Percentiles rank a stretch among this genome's conserved stretches.
These are phyloP conservation scores for Yarrowia sp. DNA, from an alignment of 805 yeast species.

Conservation along the genomic window DNA sequence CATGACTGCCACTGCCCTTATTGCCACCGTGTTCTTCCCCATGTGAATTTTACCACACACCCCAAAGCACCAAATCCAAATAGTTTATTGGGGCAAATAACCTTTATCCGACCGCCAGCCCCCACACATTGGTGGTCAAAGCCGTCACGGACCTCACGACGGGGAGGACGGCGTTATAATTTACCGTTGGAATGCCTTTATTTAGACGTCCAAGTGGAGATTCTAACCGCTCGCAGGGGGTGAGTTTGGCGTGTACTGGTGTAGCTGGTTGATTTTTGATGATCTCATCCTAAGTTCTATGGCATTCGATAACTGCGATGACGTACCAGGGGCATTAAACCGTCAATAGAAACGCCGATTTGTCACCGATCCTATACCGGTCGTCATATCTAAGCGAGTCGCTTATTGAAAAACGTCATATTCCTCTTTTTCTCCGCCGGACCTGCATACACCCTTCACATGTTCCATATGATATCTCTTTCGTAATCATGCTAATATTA, in stretches of 20 bases:
- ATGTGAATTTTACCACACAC: slow-evolving; percentile 20
- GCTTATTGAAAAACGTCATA: not conserved
- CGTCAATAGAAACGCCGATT: too few relatives aligned
- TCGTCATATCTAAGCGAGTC: not conserved
- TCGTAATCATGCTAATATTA: slow-evolving; percentile 11
- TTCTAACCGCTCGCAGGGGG: too few relatives aligned
- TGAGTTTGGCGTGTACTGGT: too few relatives aligned
- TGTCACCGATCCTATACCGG: not conserved
- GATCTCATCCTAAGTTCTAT: not conserved
- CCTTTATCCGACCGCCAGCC: slow-evolving; percentile 3
- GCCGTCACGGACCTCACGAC: not conserved
- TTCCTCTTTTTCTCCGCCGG: slow-evolving; percentile 17
- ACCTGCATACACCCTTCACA: slow-evolving; percentile 27
- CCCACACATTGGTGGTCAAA: slow-evolving; percentile 4
- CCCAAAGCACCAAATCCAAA: slow-evolving; percentile 20
- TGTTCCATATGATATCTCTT: slow-evolving; percentile 22
- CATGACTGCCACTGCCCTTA: not conserved
- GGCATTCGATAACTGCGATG: not conserved
- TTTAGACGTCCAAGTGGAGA: not conserved
- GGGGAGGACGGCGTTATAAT: not conserved
- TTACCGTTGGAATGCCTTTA: not conserved
- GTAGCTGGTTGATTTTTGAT: too few relatives aligned
- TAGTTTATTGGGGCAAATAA: not conserved
- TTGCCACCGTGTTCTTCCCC: slow-evolving; percentile 26
- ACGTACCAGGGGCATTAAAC: too few relatives aligned